Evolutionary conservation across 176 grass and related monocot genomes (phyloP).

Genomic region (Saccharum officinarum): DNA sequence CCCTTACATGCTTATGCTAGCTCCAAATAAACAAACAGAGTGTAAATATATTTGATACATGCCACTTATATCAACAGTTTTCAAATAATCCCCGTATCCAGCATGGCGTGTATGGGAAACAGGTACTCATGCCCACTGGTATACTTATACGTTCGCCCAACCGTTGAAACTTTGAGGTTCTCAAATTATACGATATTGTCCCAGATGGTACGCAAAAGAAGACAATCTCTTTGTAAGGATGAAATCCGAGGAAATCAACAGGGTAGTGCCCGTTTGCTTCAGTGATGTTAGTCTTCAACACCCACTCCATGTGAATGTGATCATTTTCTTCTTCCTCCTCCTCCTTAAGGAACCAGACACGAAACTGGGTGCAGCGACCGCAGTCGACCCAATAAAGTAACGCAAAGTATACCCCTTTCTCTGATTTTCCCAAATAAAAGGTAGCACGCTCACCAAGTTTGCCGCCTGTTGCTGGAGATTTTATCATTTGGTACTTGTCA

Average conservation of each 20-base stretch:
- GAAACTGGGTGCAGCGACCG: background rate
- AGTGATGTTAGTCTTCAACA: background rate
- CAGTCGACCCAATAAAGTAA: background rate
- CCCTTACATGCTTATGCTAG: background rate
- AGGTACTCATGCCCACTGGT: background rate
- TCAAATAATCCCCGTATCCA: too few species aligned
- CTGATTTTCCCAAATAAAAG: background rate
- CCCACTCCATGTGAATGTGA: constrained; percentile 16
- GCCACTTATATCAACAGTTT: too few species aligned
- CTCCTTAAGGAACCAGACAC: background rate
- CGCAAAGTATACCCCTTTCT: background rate
- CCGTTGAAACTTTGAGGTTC: background rate
- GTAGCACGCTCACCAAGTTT: background rate
- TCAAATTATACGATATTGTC: background rate
- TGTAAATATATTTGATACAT: background rate
- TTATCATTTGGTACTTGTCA: constrained; percentile 4
- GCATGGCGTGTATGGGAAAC: background rate
- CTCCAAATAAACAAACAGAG: background rate
- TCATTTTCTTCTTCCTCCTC: too few species aligned
- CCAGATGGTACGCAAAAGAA: background rate
- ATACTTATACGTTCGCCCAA: background rate
- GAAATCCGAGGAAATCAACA: background rate
- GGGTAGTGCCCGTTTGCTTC: background rate
- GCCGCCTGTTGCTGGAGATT: background rate
- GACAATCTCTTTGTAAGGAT: constrained; percentile 3